Base-by-base conservation (phyloP, 2,329 filamentous ascomycete species). In the Beauveria medogensis region DNA sequence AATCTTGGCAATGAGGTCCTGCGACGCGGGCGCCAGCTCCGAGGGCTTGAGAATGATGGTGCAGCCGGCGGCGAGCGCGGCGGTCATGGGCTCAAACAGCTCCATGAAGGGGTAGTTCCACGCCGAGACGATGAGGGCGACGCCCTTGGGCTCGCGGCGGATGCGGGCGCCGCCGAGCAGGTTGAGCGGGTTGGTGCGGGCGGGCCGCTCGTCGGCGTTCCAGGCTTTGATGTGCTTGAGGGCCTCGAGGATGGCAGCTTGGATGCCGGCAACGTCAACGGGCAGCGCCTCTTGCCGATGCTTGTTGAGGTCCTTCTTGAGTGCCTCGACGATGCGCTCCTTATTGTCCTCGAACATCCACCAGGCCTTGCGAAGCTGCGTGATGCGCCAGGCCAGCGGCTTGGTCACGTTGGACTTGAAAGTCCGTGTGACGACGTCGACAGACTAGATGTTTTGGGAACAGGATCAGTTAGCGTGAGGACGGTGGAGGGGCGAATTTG, bases 61-160 rank as follows among this genome's bases (percentile, higher is more conserved):
- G 58, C 68, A 71, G 1, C 78, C 78, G 1, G 78, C 77, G 2
- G 76, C 71, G 20, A 79, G 75, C 18, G 77, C 77, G 18, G 72
- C 74, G 26, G 78, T 62, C 41, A 77, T 64, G 22, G 77, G 76
- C 58, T 73, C 69, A 0, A 79, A 54, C 0, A 71, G 61, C 3
- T 77, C 66, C 3, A 71, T 63, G 55, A 79, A 66, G 1, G 78
- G 77, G 20, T 74, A 79, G 62, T 80, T 80, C 77, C 77, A 80
- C 2, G 77, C 70, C 0, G 74, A 73, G 24, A 80, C 75, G 47
- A 80, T 72, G 10, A 80, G 70, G 0, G 71, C 69, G 1, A 79
- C 73, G 6, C 77, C 78, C 3, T 74, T 67, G 1, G 78, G 77
- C 63, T 80, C 76, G 53, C 75, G 74, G 12, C 75, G 72, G 16